Evolutionary conservation across 106 monocot genomes (phyloP), one percentile per base, ranked within the genome.

Genomic region (Acorus calamus): DNA sequence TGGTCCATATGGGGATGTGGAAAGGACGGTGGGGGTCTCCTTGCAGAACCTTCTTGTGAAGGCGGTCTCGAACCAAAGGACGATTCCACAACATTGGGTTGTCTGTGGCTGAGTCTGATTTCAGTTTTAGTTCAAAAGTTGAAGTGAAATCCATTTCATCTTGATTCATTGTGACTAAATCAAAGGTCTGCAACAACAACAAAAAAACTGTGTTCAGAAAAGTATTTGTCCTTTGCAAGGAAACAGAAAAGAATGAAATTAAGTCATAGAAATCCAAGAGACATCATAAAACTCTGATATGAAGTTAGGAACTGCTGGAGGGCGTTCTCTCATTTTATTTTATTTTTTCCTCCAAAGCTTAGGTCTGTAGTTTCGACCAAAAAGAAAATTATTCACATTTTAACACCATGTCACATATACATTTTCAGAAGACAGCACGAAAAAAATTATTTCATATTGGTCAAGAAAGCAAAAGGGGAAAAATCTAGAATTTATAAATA

Each of bases 21-120:
- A 81, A 2, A 92, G 78, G 5, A 70, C 53, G 7, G 73, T 60
- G 0, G 76, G 72, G 65, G 13, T 79, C 74, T 92, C 92, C 74
- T 88, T 91, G 75, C 98, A 98, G 69, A 83, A 98, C 62, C 98
- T 70, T 54, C 65, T 71, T 2, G 85, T 88, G 68, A 98, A 98
- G 11, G 67, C 81, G 9, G 92, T 86, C 47, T 98, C 98, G 58
- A 98, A 98, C 98, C 98, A 98, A 5, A 92, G 71, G 46, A 92
- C 75, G 11, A 98, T 63, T 49, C 98, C 98, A 67, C 92, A 71
- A 60, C 98, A 98, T 77, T 77, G 83, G 47, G 28, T 75, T 59
- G 28, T 52, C 68, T 2, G 44, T 68, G 47, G 54, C 53, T 59
- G 43, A 4, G 49, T 46, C 53, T 2, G 63, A 14, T 47, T 64